Base-by-base conservation (phyloP, 2,329 filamentous ascomycete species). In the Penicillium sp. region DNA sequence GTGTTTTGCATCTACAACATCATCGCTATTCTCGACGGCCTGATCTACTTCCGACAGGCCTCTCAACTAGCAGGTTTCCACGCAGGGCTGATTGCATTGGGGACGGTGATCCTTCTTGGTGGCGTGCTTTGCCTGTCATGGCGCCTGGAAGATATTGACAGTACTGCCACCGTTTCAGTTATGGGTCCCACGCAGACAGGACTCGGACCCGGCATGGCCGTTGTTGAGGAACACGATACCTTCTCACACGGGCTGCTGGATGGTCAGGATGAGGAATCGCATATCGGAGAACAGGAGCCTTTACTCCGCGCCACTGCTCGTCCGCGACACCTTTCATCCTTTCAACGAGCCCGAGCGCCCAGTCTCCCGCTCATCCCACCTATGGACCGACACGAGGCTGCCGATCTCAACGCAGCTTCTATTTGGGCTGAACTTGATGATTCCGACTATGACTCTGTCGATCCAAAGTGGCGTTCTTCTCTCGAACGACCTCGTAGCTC, bases 1-100 rank as follows among this genome's bases (percentile, higher is more conserved):
- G 93, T 98, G 41, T 99, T 99, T 78, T 99, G 95, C 83, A 87
- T 98, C 65, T 99, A 98, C 83, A 99, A 99, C 82, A 96, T 99
- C 71, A 93, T 98, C 71, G 95, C 95, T 66, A 99, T 99, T 67
- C 82, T 98, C 67, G 95, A 99, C 77, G 95, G 95, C 35, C 83
- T 99, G 67, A 96, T 99, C 69, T 99, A 98, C 78, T 99, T 98
- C 79, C 85, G 90, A 69, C 95, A 99, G 77, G 90, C 89, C 55
- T 89, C 92, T 64, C 84, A 90, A 57, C 86, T 99, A 63, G 87
- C 88, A 15, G 83, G 87, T 0, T 78, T 95, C 2, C 88, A 91
- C 70, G 94, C 90, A 15, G 73, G 75, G 11, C 71, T 83, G 59
- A 96, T 98, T 63, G 86, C 92, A 0, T 76, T 99, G 1, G 95